Conservation (phyloP, 352 stramenopile species). For the Phytophthora sp. region DNA sequence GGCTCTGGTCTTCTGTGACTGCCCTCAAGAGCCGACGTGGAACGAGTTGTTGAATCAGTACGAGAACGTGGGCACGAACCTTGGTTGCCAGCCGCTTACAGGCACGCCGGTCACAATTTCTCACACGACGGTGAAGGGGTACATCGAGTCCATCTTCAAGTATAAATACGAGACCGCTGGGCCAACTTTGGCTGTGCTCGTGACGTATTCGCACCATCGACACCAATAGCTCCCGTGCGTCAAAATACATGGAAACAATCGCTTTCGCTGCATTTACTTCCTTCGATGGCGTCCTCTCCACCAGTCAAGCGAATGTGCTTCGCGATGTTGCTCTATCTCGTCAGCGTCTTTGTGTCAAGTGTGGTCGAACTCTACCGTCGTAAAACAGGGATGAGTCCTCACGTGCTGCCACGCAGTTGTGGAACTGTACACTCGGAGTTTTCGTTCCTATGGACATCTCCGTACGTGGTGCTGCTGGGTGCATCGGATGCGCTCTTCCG, state of each 20-base stretch:
- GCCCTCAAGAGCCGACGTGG: too few relatives aligned
- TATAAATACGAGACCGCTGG: too few relatives aligned
- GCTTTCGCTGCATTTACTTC: conserved; percentile 6
- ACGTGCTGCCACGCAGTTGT: conserved; percentile 26
- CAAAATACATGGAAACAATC: conserved; percentile 10
- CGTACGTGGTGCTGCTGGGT: conserved; percentile 61
- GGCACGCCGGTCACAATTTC: too few relatives aligned
- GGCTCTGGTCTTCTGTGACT: too few relatives aligned
- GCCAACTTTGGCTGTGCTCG: too few relatives aligned
- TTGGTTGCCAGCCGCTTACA: too few relatives aligned
- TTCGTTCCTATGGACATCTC: conserved; percentile 57
- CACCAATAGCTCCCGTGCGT: background rate
- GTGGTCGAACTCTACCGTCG: conserved; percentile 83
- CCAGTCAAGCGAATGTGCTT: conserved; percentile 52
- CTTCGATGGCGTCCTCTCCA: conserved; percentile 22
- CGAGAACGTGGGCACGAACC: too few relatives aligned
- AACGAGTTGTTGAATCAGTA: too few relatives aligned
- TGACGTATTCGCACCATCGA: conserved; percentile 13
- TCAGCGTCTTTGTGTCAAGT: conserved; percentile 73
- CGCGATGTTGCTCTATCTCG: conserved; percentile 60
- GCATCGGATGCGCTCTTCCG: conserved; percentile 69
- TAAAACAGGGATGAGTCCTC: conserved; percentile 30
- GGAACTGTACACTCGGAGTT: conserved; percentile 50
- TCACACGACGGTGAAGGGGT: too few relatives aligned
- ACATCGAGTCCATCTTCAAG: too few relatives aligned